Percentiles rank a stretch among this genome's conserved stretches.
phyloP scores from a whole-genome alignment of 805 yeast genomes.

The Kodamaea lidongshanica region DNA sequence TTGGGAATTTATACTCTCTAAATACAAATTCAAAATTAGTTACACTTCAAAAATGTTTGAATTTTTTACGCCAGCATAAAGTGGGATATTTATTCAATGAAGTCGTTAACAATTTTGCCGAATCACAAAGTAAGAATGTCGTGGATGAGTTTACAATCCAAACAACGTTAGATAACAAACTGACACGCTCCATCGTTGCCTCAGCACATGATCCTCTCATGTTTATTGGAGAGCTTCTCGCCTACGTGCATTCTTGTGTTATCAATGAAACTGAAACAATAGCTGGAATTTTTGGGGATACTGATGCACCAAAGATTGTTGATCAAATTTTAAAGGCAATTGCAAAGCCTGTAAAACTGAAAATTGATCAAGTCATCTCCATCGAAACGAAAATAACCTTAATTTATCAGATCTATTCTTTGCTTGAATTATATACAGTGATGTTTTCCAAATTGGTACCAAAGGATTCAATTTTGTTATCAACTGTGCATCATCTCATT shows the following conservation, averaged over 20 bases:
- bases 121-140: constrained; percentile 59
- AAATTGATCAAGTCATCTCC: constrained; percentile 63
- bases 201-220: constrained; percentile 76
- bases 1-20: constrained; percentile 25
- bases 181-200: constrained; percentile 48
- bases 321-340: constrained; percentile 42
- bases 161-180: constrained; percentile 3
- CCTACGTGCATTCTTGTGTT: constrained; percentile 77
- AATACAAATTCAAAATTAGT: constrained; percentile 19
- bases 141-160: constrained; percentile 64
- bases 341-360: constrained; percentile 53
- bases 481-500: constrained; percentile 20
- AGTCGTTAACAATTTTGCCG: constrained; percentile 57
- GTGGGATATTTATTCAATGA: constrained; percentile 45
- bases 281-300: constrained; percentile 45
- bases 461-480: constrained; percentile 16
- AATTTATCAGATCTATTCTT: constrained; percentile 53
- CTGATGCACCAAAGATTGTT: constrained; percentile 21
- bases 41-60: constrained; percentile 28
- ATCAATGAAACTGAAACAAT: constrained; percentile 84
- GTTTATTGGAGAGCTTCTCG: constrained; percentile 80
- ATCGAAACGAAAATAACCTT: constrained; percentile 54
- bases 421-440: constrained; percentile 60
- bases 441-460: constrained; percentile 53
- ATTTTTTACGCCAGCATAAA: constrained; percentile 26